These are phyloP conservation scores for Hericium coralloides DNA, from an alignment of 768 basidiomycete genomes.

Conservation along the genomic window DNA sequence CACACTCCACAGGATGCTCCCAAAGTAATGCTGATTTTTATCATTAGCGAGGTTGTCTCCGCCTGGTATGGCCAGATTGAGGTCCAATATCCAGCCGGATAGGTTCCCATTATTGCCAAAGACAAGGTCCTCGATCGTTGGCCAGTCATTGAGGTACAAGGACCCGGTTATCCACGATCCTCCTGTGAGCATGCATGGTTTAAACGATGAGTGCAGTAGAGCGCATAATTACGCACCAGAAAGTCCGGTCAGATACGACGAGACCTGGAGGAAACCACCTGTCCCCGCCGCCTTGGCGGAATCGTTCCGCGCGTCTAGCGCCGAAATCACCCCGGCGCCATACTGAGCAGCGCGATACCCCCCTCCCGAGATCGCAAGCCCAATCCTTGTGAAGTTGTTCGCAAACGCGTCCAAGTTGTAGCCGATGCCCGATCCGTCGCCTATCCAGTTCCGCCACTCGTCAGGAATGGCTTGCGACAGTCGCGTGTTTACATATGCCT, in stretches of 20 bases:
- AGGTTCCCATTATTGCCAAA: conserved; percentile 44
- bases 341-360: conserved; percentile 62
- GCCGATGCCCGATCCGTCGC: conserved; percentile 41
- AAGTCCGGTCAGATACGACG: conserved; percentile 58
- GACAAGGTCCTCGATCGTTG: conserved; percentile 45
- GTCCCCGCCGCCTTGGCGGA: conserved; percentile 50
- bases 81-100: conserved; percentile 49
- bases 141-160: conserved; percentile 55
- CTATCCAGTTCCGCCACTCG: conserved; percentile 55
- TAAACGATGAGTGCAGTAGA: too few relatives aligned
- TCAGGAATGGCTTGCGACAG: conserved; percentile 29
- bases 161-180: conserved; percentile 66
- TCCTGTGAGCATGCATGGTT: conserved; percentile 26
- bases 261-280: conserved; percentile 60
- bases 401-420: conserved; percentile 38
- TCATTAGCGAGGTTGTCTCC: conserved; percentile 35
- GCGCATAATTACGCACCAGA: conserved; percentile 35
- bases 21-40: conserved; percentile 44
- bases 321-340: conserved; percentile 49
- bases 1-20: conserved; percentile 47
- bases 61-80: conserved; percentile 46
- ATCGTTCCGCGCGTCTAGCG: conserved; percentile 51
- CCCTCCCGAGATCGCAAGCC: conserved; percentile 62
- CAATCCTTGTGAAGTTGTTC: conserved; percentile 40
- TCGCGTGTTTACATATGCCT: conserved; percentile 37